Evolutionary conservation across 306 rosid genomes (phyloP).

Genomic region (Quercus aquifolioides): DNA sequence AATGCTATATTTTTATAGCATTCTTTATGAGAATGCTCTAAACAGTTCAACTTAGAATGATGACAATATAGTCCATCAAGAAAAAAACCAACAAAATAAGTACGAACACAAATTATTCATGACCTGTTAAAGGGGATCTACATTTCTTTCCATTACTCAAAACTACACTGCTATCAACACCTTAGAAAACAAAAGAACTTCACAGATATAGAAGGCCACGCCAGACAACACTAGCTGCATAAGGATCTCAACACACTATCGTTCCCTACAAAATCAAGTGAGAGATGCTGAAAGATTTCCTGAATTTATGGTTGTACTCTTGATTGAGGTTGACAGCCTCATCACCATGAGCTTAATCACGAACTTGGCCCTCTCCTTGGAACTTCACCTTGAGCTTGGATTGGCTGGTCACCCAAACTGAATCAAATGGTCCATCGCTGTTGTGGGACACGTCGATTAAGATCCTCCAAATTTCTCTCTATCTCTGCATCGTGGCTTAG

Average conservation of each 20-base stretch:
- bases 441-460: too few relatives aligned
- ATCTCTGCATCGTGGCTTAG: too few relatives aligned
- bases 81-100: neutral
- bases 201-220: neutral
- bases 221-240: neutral
- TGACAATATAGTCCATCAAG: neutral
- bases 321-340: too few relatives aligned
- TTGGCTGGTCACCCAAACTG: too few relatives aligned
- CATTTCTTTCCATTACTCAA: neutral
- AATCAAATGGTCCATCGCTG: too few relatives aligned
- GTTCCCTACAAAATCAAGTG: constrained; percentile 11
- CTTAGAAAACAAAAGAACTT: neutral
- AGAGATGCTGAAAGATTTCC: constrained; percentile 19
- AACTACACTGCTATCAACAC: constrained; percentile 7
- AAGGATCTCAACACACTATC: neutral
- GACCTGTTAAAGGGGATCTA: neutral
- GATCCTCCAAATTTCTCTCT: too few relatives aligned
- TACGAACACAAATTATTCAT: neutral
- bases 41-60: neutral
- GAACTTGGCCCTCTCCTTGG: too few relatives aligned
- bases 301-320: constrained; percentile 15
- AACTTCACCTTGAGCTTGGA: too few relatives aligned
- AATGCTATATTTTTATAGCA: too few relatives aligned
- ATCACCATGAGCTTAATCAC: too few relatives aligned
- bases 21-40: too few relatives aligned